Base-by-base conservation (phyloP, 768 basidiomycete species). In the Leccinum pellstonianum region DNA sequence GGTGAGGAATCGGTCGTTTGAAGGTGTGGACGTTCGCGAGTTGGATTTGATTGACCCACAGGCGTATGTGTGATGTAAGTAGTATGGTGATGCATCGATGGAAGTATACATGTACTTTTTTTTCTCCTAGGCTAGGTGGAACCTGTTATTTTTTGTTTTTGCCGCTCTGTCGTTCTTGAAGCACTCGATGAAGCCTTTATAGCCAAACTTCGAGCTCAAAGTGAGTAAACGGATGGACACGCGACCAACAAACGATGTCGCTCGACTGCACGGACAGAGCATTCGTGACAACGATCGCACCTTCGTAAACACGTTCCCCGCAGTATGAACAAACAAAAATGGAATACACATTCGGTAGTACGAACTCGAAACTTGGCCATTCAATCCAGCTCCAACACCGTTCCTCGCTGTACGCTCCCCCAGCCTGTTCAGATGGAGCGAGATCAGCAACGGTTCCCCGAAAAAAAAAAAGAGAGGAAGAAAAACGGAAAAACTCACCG, bases 321-420 rank as follows among this genome's bases (percentile, higher is more conserved):
- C 17, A 41, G 41, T 43, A 43, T n/a, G 41, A n/a, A n/a, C 9
- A n/a, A 41, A 37, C 14, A 37, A 37, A 37, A 5, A 43, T 19
- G 4, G 19, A 46, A 46, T 46, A 46, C 19, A 46, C 10, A 2
- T 19, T 11, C 11, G 10, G 43, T 8, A 17, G 41, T 46, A 46
- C 43, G 43, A 43, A n/a, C 10, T 43, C n/a, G 41, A 43, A 46
- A 46, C 10, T 43, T 43, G 11, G n/a, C n/a, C 43, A 19, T 19
- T 73, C 71, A 90, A 69, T 91, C 88, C 70, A 91, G 83, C 72
- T 93, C 91, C 66, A 93, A 77, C 61, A 90, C 84, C 19, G 90
- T 91, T 55, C 91, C 91, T 19, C 90, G 85, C 66, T 92, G 90
- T 27, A 93, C 90, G 69, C 90, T 93, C 63, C 91, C 91, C 83